phyloP scores from a whole-genome alignment of 345 rosid genomes.

The Syzygium grande region DNA sequence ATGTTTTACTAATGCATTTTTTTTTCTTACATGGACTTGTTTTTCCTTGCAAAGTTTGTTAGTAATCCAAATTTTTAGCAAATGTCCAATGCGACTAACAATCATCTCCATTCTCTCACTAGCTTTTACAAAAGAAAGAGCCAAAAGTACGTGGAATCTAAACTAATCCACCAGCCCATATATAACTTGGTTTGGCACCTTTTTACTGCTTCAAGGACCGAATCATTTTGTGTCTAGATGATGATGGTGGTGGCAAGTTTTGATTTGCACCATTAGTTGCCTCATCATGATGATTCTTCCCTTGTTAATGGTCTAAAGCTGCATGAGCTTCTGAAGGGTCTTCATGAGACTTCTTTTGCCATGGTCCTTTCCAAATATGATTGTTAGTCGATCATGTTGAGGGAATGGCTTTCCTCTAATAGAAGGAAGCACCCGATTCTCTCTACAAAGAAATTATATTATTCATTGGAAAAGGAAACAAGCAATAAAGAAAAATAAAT shows the following conservation, averaged over 20 bases:
- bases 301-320: not conserved
- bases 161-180: not conserved
- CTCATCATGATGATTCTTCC: not conserved
- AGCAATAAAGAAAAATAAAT: not conserved
- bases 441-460: not conserved
- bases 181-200: not conserved
- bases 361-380: not conserved
- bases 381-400: not conserved
- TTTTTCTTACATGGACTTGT: not conserved
- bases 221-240: not conserved
- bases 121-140: not conserved
- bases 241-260: not conserved
- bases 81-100: not conserved
- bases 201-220: not conserved
- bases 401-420: not conserved
- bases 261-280: too few species aligned
- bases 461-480: not conserved
- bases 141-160: not conserved
- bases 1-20: not conserved
- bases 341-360: not conserved
- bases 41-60: not conserved
- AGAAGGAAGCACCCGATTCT: not conserved
- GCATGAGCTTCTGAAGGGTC: not conserved
- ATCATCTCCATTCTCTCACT: not conserved
- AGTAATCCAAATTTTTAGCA: not conserved